These are phyloP conservation scores for Bromus sterilis DNA, from an alignment of 176 grass and related monocot genomes.

Conservation along the genomic window DNA sequence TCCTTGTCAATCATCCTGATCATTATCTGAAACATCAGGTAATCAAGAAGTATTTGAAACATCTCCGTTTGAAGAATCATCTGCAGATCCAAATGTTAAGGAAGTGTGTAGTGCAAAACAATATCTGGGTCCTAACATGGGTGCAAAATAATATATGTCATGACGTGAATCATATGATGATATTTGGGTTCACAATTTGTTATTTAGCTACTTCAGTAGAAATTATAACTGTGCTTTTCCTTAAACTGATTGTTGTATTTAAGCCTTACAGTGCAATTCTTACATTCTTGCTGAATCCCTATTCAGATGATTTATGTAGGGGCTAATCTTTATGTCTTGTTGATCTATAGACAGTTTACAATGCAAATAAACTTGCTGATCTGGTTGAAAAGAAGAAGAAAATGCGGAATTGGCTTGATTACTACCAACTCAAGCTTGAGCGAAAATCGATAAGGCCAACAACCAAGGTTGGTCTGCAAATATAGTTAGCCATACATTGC, in stretches of 20 bases:
- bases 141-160: neutral
- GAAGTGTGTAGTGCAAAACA: neutral
- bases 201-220: neutral
- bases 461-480: slow-evolving; percentile 53
- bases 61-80: neutral
- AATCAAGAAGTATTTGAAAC: neutral
- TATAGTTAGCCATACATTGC: neutral
- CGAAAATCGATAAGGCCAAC: slow-evolving; percentile 62
- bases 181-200: neutral
- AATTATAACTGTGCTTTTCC: neutral
- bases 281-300: neutral
- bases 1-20: slow-evolving; percentile 96
- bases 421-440: slow-evolving; percentile 77
- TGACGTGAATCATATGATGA: neutral
- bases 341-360: slow-evolving; percentile 63
- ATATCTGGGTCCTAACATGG: neutral
- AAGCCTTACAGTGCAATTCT: neutral
- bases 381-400: slow-evolving; percentile 88
- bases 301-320: neutral
- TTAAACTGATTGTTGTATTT: neutral
- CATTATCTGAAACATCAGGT: slow-evolving; percentile 91
- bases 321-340: neutral
- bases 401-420: slow-evolving; percentile 87
- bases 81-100: neutral
- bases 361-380: slow-evolving; percentile 85